phyloP scores from a whole-genome alignment of 1,139 yeast genomes.

The Taphrina populina region DNA sequence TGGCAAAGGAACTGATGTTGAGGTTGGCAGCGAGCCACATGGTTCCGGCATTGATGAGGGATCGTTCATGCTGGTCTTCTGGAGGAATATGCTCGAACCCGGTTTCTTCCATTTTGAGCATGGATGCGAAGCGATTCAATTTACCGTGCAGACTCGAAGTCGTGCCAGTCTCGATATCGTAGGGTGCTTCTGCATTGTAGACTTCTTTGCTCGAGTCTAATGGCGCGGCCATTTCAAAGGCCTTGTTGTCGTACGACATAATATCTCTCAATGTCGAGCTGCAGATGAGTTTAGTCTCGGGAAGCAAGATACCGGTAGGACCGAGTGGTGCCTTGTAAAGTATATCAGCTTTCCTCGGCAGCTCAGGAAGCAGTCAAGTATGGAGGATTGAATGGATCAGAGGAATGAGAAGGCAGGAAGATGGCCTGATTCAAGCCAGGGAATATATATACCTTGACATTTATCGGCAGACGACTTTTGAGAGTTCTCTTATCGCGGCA shows the following conservation, averaged over 20 bases:
- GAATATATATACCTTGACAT: too few relatives aligned
- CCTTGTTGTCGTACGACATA: conserved; percentile 4
- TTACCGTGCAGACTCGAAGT: conserved; percentile 9
- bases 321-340: too few relatives aligned
- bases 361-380: too few relatives aligned
- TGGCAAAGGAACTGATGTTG: conserved; percentile 78
- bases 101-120: conserved; percentile 23
- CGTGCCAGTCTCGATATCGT: conserved; percentile 16
- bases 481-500: too few relatives aligned
- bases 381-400: too few relatives aligned
- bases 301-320: too few relatives aligned
- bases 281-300: too few relatives aligned
- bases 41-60: conserved; percentile 15
- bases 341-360: too few relatives aligned
- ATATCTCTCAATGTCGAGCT: background rate
- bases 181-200: conserved; percentile 1
- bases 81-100: conserved; percentile 27
- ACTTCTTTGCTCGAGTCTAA: conserved; percentile 9
- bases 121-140: conserved; percentile 12
- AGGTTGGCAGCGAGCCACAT: conserved; percentile 68
- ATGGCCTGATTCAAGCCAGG: too few relatives aligned
- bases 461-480: too few relatives aligned
- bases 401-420: too few relatives aligned
- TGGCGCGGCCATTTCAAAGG: conserved; percentile 7
- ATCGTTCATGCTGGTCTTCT: conserved; percentile 21